Base-by-base conservation (phyloP, 345 rosid species). In the Psidium guajava region DNA sequence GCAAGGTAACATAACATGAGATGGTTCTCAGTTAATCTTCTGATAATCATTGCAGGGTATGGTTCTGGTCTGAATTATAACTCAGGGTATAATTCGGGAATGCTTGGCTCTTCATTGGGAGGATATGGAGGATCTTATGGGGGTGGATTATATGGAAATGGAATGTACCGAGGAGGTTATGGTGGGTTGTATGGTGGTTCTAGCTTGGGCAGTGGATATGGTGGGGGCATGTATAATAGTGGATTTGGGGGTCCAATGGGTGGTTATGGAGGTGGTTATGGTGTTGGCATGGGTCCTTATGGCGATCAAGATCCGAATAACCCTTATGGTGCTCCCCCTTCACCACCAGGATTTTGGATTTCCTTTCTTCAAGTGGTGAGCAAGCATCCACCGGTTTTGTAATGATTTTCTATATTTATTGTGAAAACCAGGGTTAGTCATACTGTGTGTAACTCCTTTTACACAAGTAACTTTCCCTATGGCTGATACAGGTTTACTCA, bases 331-430 rank as follows among this genome's bases (percentile, higher is more conserved):
- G 91, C 88, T 86, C 98, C 99, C 49, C 86, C 98, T 52, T 92
- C 97, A 83, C 99, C 99, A n/a, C 99, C 99, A 36, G 95, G 99
- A 82, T 96, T 98, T 87, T 98, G 99, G 99, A 92, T 98, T 84
- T 96, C 99, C 83, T 96, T 98, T 88, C 96, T 96, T 82, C 93
- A 90, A 5, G 98, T 96, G 97, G 99, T 98, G 89, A 89, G 91
- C 36, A 56, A 83, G 77, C 57, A 81, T 52, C 8, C 40, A 4
- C 73, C 77, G 64, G 28, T 24, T 64, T 51, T 69, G 32, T 52
- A 52, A 51, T 51, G 50, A 52, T 54, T 32, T 54, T 14, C 25
- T 54, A 36, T 69, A 18, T 36, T 69, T 18, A 36, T 69, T 69
- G 47, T 36, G 47, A 69, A 69, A 69, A 36, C 24, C 80, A 36